Base-by-base conservation (phyloP, 2,329 filamentous ascomycete genomes). In the Aureobasidium sp. region DNA sequence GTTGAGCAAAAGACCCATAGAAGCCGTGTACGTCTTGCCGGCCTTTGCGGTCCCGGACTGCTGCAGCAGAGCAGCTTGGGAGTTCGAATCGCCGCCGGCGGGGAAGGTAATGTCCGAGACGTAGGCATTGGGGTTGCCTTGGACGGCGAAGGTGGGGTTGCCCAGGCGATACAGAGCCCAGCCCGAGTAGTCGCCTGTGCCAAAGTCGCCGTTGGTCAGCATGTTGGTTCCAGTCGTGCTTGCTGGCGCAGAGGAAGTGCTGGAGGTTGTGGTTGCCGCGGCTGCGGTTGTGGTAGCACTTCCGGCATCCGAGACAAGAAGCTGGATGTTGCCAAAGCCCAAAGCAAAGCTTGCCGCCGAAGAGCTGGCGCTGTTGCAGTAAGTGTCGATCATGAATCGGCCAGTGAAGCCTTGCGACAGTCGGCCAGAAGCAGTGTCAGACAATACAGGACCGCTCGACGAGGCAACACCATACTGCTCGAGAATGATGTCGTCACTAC, bases 241-340 rank as follows among this genome's bases (percentile, higher is more conserved):
- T 22, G 44, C 25, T 39, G 42, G 22, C n/a, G 55, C 29, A 7
- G 55, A 48, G 2, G 55, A 39, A 17, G 42, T 17, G 2, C n/a
- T 47, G 14, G 56, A 48, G 36, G 31, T 34, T 5, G 47, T 15
- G 17, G 45, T n/a, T 4, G 41, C 34, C 12, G 36, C 27, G n/a
- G 45, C 34, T 17, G 57, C 36, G 25, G 45, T 8, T 5, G 25
- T 17, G 5, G 45, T 27, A 48, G 27, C 17, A 48, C 17, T 44
- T 7, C 39, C 25, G n/a, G 57, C 37, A 29, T 45, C 27, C 17
- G 57, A 51, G 27, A 61, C 17, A 39, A 29, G 20, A 44, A 61
- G 57, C 27, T 52, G 45, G 29, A 61, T 44, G 47, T 61, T 61
- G 47, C 57, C 57, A n/a, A 61, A 61, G 47, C 57, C 57, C 6